Base-by-base conservation (phyloP, 176 grass and related monocot species). In the Oryza australiensis region DNA sequence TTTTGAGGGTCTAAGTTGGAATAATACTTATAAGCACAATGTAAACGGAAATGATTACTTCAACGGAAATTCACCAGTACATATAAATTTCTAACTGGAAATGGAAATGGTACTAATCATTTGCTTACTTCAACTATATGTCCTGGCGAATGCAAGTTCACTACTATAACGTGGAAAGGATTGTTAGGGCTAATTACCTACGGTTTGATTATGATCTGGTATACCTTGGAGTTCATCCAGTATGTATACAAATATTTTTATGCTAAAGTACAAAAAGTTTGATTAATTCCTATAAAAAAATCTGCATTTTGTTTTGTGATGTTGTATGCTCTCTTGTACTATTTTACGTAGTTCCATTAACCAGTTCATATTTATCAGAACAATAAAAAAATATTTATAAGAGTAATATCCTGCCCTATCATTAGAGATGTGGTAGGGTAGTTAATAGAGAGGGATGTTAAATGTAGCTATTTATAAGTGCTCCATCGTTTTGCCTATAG, bases 311-410 rank as follows among this genome's bases (percentile, higher is more conserved):
- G 0, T 49, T 49, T 49, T 49, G 15, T 49, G 5, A 7, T 53
- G 13, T 46, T 46, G 43, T 46, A 46, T 53, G 4, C 18, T 53
- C 49, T 18, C 49, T 6, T 7, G 2, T 18, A 5, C 49, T 53
- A 53, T 7, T 53, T 20, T 53, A 1, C 49, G 0, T n/a, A n/a
- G 53, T 22, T 59, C 53, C 53, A 59, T 8, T 23, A n/a, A 59
- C 22, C 2, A n/a, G 7, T 59, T 59, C 22, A 59, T 59, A 23
- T 59, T 59, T 59, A 0, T 59, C 53, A 59, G 0, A 59, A 59
- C 49, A n/a, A 22, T 23, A 59, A 23, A 57, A 85, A 79, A 59
- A 85, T 76, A 46, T 40, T 15, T 16, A 12, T 24, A 72, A 27
- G 15, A 23, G 40, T 66, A 84, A 23, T 22, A 23, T 59, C 53